Percentiles rank a stretch among this genome's conserved stretches.
Conservation (phyloP, 1,139 yeast genomes). For the Blastobotrys aristatus region DNA sequence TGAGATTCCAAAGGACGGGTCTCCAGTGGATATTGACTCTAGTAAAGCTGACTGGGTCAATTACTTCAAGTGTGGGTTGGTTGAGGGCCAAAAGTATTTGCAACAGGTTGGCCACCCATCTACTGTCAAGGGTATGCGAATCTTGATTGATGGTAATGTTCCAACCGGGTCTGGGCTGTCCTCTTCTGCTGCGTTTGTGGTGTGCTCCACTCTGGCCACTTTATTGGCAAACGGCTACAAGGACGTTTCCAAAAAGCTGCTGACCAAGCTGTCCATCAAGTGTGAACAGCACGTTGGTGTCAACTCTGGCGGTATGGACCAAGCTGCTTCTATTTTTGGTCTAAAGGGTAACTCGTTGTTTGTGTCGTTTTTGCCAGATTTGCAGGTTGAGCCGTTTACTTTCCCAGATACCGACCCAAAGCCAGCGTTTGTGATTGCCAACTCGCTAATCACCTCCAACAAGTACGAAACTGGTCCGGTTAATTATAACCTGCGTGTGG, state of each 20-base stretch:
- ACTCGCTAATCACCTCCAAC: slow-evolving; percentile 57
- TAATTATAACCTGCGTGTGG: slow-evolving; percentile 65
- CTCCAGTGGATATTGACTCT: slow-evolving; percentile 45
- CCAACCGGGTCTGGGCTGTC: slow-evolving; percentile 73
- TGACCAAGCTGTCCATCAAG: slow-evolving; percentile 58
- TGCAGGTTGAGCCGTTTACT: slow-evolving; percentile 51
- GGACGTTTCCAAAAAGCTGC: slow-evolving; percentile 45
- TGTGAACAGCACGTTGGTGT: slow-evolving; percentile 73
- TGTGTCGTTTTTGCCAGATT: slow-evolving; percentile 57
- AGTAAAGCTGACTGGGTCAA: slow-evolving; percentile 55
- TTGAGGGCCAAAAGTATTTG: slow-evolving; percentile 54
- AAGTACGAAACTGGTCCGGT: slow-evolving; percentile 67
- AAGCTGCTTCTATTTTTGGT: slow-evolving; percentile 69
- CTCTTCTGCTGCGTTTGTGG: slow-evolving; percentile 70
- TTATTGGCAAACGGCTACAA: slow-evolving; percentile 50
- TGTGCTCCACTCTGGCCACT: slow-evolving; percentile 57
- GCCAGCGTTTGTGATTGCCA: slow-evolving; percentile 56
- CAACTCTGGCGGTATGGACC: slow-evolving; percentile 77
- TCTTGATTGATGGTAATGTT: slow-evolving; percentile 59
- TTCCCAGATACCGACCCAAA: slow-evolving; percentile 48
- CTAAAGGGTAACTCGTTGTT: slow-evolving; percentile 53
- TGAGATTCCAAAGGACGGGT: slow-evolving; percentile 42
- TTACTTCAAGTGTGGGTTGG: slow-evolving; percentile 62
- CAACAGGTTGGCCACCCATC: slow-evolving; percentile 26
- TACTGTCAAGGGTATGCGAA: slow-evolving; percentile 42